Evolutionary conservation across 1,284 basidiomycete species (phyloP).

Genomic region (Sanghuangporus weigelae): DNA sequence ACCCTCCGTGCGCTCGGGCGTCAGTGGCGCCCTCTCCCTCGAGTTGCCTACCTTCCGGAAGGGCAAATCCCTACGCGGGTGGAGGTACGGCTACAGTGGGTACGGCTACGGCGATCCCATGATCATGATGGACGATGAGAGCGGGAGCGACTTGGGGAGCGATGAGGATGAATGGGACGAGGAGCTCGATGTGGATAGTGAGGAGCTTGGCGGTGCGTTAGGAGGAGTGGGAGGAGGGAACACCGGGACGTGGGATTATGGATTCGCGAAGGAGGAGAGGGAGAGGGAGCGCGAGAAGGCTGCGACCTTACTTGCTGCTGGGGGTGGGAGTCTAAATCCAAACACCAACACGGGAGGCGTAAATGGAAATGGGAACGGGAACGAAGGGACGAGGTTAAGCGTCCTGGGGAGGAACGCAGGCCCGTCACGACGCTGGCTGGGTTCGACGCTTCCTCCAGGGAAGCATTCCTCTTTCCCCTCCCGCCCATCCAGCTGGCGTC

Average conservation of each 20-base stretch:
- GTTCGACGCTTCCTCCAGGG: not conserved
- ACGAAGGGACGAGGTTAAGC: not conserved
- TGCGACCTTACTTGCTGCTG: constrained; percentile 1
- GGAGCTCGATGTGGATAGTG: constrained; percentile 1
- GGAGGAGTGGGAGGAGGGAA: not conserved
- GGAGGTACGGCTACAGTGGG: not conserved
- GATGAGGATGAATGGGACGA: not conserved
- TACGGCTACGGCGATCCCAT: not conserved
- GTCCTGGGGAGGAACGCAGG: not conserved
- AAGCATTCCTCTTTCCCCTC: constrained; percentile 9
- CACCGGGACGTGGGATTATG: constrained; percentile 17
- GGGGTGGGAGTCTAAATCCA: not conserved
- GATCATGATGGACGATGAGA: constrained; percentile 2
- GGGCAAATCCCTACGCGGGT: not conserved
- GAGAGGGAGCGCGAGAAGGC: constrained; percentile 10
- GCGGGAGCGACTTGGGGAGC: not conserved
- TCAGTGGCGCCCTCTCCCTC: constrained; percentile 11
- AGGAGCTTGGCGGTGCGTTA: not conserved
- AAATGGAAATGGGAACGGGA: not conserved
- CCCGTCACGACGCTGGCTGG: not conserved
- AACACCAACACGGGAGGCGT: not conserved
- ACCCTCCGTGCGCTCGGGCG: not conserved
- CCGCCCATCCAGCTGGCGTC: constrained; percentile 2
- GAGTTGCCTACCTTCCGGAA: constrained; percentile 15
- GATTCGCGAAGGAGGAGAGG: constrained; percentile 14